A percentile compares a stretch with the other conserved stretches of the same genome.
phyloP scores from a whole-genome alignment of 129 eudicot species.

The Deinandra increscens region DNA sequence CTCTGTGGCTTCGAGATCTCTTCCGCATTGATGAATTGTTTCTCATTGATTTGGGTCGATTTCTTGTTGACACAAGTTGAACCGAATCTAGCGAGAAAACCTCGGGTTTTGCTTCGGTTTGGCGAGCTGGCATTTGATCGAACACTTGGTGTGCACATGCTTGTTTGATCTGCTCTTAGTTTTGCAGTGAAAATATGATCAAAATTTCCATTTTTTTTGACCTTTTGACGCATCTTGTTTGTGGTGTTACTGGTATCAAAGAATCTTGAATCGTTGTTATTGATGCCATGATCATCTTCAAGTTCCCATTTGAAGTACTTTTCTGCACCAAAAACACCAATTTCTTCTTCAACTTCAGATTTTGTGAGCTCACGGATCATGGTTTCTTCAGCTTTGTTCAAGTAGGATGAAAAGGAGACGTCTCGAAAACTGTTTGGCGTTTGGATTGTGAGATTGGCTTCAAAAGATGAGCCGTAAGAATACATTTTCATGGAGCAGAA shows the following conservation, averaged over 20 bases:
- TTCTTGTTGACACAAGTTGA: slow-evolving; percentile 55
- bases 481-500: slow-evolving; percentile 30
- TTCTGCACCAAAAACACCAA: slow-evolving; percentile 76
- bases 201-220: background rate
- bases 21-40: slow-evolving; percentile 11
- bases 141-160: slow-evolving; percentile 49
- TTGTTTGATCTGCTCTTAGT: slow-evolving; percentile 11
- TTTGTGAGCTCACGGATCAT: slow-evolving; percentile 31
- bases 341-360: slow-evolving; percentile 54
- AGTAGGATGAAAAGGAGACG: slow-evolving; percentile 66
- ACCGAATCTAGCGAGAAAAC: slow-evolving; percentile 46
- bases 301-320: slow-evolving; percentile 74
- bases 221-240: background rate
- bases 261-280: slow-evolving; percentile 9
- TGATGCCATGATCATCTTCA: slow-evolving; percentile 28
- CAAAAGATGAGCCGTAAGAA: slow-evolving; percentile 32
- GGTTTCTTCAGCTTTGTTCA: slow-evolving; percentile 47
- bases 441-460: slow-evolving; percentile 40
- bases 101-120: slow-evolving; percentile 31
- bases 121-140: slow-evolving; percentile 59
- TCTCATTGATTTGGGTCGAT: slow-evolving; percentile 45
- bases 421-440: slow-evolving; percentile 41
- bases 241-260: background rate
- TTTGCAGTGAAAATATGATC: background rate
- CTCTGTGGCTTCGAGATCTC: slow-evolving; percentile 11